Base-by-base conservation (phyloP, 306 rosid genomes). In the Spatholobus suberectus region DNA sequence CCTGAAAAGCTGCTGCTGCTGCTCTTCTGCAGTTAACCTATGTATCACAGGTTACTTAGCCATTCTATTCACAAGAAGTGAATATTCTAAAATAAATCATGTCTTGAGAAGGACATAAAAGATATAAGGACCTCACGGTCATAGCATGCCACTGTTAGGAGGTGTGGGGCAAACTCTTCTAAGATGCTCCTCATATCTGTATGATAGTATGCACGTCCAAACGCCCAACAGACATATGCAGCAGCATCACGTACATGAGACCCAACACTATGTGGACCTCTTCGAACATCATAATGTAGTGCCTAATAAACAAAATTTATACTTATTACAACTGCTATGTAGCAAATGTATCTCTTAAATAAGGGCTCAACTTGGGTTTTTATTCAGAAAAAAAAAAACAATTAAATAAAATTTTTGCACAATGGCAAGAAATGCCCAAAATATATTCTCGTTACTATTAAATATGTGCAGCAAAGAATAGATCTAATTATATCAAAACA, bases 1-100 rank as follows among this genome's bases (percentile, higher is more conserved):
- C 99, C 84, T 94, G 99, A 86, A 96, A 96, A 82, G 98, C 99
- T 14, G 98, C 98, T 7, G 99, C 98, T 32, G 98, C 99, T 71
- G 99, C 99, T 91, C 99, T 92, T 91, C 99, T 90, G 89, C 99
- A 96, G 91, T 94, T 96, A 79, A 96, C 99, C 99, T 96, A 84
- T 47, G 84, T 84, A 89, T 62, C 86, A 88, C 49, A 82, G n/a
- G 38, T 67, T 38, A 59, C 76, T 82, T 70, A 87, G 78, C 18
- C 65, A 78, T 81, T 75, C 70, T 62, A 46, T 78, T 78, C 49
- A 61, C 67, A 8, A 32, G 32, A 52, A 67, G 76, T 12, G 27
- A 76, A 70, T 37, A 76, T 79, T 47, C 68, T 49, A 83, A 78
- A 75, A 85, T 38, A 72, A 76, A 62, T 73, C 52, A 47, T 46